Base-by-base conservation (phyloP, 441 rosid species). In the Adansonia madagascariensis region DNA sequence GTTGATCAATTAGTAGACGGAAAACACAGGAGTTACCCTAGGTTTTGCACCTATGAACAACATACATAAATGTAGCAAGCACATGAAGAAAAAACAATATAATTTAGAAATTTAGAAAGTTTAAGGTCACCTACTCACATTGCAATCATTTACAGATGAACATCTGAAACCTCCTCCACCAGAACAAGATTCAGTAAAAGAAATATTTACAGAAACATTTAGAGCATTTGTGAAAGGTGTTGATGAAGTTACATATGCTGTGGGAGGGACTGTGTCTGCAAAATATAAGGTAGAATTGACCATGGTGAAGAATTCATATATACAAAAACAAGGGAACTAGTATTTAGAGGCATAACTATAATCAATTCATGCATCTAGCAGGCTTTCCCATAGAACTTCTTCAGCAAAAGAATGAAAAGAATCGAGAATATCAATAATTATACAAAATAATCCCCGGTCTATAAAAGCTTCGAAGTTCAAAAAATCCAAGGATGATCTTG, bases 181-280 rank as follows among this genome's bases (percentile, higher is more conserved):
- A 74, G 73, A 53, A 82, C 98, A 95, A 75, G 97, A 91, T 79
- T 95, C 95, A 17, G 90, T 72, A 81, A 95, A 94, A 41, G 97
- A 83, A 78, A 95, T 77, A 82, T 87, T 81, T 75, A 95, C 98
- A 68, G 97, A 80, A 67, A 95, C 82, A 79, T 89, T 94, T 66
- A 84, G 82, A 69, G 92, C 88, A 83, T 90, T 95, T 63, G 99
- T 95, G 73, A 94, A 92, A 35, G 91, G 82, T 78, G 89, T 79
- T 75, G 89, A 84, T 63, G 94, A 87, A 31, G 90, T 84, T 69
- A 95, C 76, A 78, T 70, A 77, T 43, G 98, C 97, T 63, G 97
- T 91, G 59, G 99, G 99, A 22, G 91, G 88, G 24, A 89, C 76
- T 3, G 92, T 92, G 86, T 95, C 99, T 95, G 94, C 87, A 85